Percentiles rank a stretch among this genome's conserved stretches.
phyloP scores from a whole-genome alignment of 2,329 filamentous ascomycete genomes.

The Cladosporium sp. region DNA sequence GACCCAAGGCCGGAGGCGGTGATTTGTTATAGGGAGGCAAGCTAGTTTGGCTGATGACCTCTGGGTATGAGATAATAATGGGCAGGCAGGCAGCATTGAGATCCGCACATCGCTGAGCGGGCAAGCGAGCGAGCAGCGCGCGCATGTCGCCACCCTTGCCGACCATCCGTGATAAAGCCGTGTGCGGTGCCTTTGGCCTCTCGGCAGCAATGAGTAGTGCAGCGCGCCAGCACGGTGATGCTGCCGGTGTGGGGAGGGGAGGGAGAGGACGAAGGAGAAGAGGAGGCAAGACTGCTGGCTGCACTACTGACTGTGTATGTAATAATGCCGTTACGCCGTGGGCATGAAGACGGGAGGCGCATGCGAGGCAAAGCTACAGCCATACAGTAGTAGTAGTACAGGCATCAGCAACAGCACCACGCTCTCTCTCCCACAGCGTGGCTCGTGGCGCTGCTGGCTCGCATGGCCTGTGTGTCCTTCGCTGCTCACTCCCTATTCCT shows the following conservation, averaged over 20 bases:
- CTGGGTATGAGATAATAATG: constrained; percentile 7
- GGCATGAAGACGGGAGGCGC: constrained; percentile 3
- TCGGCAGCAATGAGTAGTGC: neutral
- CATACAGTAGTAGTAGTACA: neutral
- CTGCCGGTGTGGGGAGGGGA: neutral
- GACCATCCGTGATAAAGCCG: constrained; percentile 13
- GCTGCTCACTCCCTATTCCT: too few species aligned
- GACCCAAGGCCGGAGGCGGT: neutral
- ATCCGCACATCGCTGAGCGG: constrained; percentile 1
- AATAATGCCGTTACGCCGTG: neutral
- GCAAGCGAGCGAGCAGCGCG: neutral
- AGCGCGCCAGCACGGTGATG: neutral
- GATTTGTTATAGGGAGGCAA: neutral
- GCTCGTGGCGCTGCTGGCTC: neutral
- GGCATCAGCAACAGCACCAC: neutral
- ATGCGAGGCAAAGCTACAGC: neutral
- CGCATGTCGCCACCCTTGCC: constrained; percentile 10
- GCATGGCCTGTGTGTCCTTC: neutral
- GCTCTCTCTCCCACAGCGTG: neutral
- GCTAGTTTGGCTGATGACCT: constrained; percentile 6
- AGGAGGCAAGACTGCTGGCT: neutral
- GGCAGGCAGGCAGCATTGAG: neutral
- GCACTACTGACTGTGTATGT: neutral
- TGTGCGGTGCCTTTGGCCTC: neutral
- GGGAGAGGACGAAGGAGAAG: neutral